These are phyloP conservation scores for Lathyrus sativus DNA, from an alignment of 306 rosid species.

Conservation along the genomic window DNA sequence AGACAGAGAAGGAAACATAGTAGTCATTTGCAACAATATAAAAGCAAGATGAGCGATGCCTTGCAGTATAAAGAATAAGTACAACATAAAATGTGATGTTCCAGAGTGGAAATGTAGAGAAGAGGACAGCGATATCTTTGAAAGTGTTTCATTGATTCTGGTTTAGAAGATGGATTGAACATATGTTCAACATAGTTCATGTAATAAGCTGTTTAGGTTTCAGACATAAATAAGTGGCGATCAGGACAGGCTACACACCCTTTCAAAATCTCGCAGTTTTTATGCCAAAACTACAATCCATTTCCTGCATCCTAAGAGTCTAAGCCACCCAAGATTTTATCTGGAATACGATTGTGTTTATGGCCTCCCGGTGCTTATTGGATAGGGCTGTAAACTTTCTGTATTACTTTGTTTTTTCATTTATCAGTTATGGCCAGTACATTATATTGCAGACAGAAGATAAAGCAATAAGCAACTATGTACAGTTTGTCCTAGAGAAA, in stretches of 20 bases:
- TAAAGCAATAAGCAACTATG: constrained; percentile 1
- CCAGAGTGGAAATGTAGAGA: not conserved
- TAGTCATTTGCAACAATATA: constrained; percentile 2
- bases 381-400: constrained; percentile 9
- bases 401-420: constrained; percentile 2
- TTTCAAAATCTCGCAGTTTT: constrained; percentile 23
- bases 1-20: constrained; percentile 10
- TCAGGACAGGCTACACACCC: constrained; percentile 9
- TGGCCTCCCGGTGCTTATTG: constrained; percentile 9
- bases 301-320: constrained; percentile 7
- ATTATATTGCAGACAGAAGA: constrained; percentile 6
- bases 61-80: not conserved
- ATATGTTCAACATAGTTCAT: constrained; percentile 9
- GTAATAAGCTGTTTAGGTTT: constrained; percentile 17
- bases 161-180: constrained; percentile 21
- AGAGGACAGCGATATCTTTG: not conserved
- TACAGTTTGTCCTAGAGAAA: constrained; percentile 3
- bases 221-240: constrained; percentile 18
- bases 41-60: constrained; percentile 3
- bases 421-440: constrained; percentile 6
- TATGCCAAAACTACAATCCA: constrained; percentile 23
- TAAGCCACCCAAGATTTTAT: constrained; percentile 15
- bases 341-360: constrained; percentile 17
- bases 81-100: not conserved
- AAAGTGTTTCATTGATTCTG: constrained; percentile 2